Conservation (phyloP, 352 stramenopile species). For the Globisporangium ultimum region DNA sequence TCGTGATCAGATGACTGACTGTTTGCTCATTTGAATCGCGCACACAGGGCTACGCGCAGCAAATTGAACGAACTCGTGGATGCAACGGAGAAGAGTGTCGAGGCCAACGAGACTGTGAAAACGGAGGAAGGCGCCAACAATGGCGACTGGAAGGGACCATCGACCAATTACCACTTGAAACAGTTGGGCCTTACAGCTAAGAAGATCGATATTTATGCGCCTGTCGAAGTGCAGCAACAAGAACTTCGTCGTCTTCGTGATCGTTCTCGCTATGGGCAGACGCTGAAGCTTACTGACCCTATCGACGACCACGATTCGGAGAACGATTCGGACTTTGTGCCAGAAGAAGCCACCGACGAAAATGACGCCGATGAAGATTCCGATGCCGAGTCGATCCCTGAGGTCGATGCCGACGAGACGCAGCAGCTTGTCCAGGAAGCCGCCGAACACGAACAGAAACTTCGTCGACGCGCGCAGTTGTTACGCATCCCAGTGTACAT, state of each 20-base stretch:
- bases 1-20: neutral
- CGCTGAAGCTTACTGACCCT: conserved; percentile 20
- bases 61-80: conserved; percentile 33
- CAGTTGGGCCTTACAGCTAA: conserved; percentile 62
- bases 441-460: conserved; percentile 28
- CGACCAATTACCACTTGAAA: conserved; percentile 79
- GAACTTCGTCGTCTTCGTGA: conserved; percentile 62
- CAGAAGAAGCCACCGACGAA: conserved; percentile 15
- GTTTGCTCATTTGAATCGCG: neutral
- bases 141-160: conserved; percentile 45
- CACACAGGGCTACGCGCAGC: conserved; percentile 26
- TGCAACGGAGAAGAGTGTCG: conserved; percentile 10
- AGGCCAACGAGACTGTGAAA: conserved; percentile 11
- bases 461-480: conserved; percentile 1
- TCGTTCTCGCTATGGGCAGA: conserved; percentile 46
- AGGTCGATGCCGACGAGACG: conserved; percentile 47
- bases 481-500: conserved; percentile 25
- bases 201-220: conserved; percentile 81
- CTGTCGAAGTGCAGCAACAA: conserved; percentile 56
- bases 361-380: conserved; percentile 35
- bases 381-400: conserved; percentile 34
- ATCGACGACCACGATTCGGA: conserved; percentile 51
- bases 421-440: conserved; percentile 38
- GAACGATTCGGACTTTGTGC: conserved; percentile 58
- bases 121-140: conserved; percentile 4